phyloP scores from a whole-genome alignment of 2,329 filamentous ascomycete genomes.

The Tympanopsis confertula region DNA sequence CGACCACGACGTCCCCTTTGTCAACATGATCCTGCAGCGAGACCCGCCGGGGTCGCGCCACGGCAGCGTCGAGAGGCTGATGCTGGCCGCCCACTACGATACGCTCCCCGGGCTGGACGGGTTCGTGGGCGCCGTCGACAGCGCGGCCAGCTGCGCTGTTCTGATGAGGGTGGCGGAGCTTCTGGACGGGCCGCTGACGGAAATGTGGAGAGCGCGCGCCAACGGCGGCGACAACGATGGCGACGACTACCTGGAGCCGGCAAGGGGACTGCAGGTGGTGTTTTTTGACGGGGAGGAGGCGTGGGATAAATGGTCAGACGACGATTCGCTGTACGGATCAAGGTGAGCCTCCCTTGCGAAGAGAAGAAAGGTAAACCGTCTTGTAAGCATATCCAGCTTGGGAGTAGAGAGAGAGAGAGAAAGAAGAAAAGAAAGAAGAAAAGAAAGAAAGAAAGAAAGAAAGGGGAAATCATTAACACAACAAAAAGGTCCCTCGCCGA shows the following conservation, averaged over 20 bases:
- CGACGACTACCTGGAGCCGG: constrained; percentile 45
- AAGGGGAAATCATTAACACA: too few species aligned
- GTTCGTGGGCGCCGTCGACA: constrained; percentile 89
- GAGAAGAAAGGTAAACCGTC: too few species aligned
- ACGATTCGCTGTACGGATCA: constrained; percentile 80
- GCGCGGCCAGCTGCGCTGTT: constrained; percentile 87
- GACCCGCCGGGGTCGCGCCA: constrained; percentile 71
- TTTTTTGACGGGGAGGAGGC: constrained; percentile 92
- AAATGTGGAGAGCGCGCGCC: constrained; percentile 70
- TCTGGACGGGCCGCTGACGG: constrained; percentile 67
- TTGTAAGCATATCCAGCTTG: too few species aligned
- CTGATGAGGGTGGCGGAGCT: constrained; percentile 74
- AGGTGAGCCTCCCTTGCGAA: constrained; percentile 38
- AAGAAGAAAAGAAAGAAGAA: too few species aligned
- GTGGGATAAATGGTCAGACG: constrained; percentile 66
- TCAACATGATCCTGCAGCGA: constrained; percentile 73
- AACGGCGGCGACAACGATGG: constrained; percentile 41
- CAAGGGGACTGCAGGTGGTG: constrained; percentile 77
- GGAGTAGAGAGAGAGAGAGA: not conserved
- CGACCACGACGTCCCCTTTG: constrained; percentile 63
- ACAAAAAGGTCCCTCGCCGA: constrained; percentile 63
- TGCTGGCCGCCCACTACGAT: constrained; percentile 89
- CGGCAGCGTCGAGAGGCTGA: constrained; percentile 71
- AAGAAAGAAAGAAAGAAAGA: not conserved
- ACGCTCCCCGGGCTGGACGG: constrained; percentile 68